Evolutionary conservation across 2,329 filamentous ascomycete species (phyloP).

Genomic region (Cordyceps tenuipes): DNA sequence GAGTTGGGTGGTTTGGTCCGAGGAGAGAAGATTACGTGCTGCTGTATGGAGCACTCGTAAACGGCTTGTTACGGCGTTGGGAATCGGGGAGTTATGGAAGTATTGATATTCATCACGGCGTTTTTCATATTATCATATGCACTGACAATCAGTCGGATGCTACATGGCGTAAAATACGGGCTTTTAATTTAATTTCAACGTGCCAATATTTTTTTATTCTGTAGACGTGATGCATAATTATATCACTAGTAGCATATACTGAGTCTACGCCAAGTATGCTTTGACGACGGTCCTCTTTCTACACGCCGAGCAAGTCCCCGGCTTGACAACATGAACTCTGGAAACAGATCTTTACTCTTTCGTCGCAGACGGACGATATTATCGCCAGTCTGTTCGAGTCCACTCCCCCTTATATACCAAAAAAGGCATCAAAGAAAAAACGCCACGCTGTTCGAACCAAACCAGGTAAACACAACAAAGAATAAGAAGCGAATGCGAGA

Average conservation of each 20-base stretch:
- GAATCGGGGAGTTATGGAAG: not conserved
- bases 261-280: not conserved
- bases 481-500: slow-evolving; percentile 2
- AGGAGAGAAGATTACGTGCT: not conserved
- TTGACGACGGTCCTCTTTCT: not conserved
- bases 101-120: not conserved
- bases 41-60: not conserved
- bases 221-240: not conserved
- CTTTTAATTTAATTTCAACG: not conserved
- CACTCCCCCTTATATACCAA: not conserved
- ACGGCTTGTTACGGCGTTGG: slow-evolving; percentile 1
- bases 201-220: not conserved
- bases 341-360: not conserved
- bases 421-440: slow-evolving; percentile 16
- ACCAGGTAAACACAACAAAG: not conserved
- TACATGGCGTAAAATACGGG: not conserved
- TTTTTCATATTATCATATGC: not conserved
- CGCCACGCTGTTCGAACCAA: slow-evolving; percentile 10
- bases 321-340: not conserved
- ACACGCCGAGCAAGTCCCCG: not conserved
- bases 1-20: slow-evolving; percentile 41
- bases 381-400: not conserved
- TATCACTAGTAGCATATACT: slow-evolving; percentile 1
- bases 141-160: not conserved
- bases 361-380: not conserved